phyloP scores from a whole-genome alignment of 1,284 basidiomycete species.

The Taiwanofungus camphoratus region DNA sequence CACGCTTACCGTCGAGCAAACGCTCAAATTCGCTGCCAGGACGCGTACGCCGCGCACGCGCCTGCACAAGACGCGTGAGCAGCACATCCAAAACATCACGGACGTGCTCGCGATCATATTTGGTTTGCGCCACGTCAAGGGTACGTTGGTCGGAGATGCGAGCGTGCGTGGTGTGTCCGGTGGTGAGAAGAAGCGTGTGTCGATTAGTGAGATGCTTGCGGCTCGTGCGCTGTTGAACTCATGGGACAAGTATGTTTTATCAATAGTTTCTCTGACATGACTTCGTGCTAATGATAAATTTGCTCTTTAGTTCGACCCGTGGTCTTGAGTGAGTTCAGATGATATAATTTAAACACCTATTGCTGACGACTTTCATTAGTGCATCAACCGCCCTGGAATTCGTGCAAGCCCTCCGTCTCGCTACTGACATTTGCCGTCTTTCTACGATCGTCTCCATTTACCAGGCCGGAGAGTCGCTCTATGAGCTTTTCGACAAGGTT shows the following conservation, averaged over 20 bases:
- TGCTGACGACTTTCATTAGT: constrained; percentile 27
- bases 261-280: neutral
- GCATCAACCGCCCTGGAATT: constrained; percentile 57
- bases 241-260: constrained; percentile 64
- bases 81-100: constrained; percentile 41
- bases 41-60: constrained; percentile 52
- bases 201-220: constrained; percentile 65
- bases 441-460: constrained; percentile 56
- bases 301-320: constrained; percentile 17
- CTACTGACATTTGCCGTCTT: constrained; percentile 44
- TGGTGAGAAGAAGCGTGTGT: constrained; percentile 79
- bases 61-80: constrained; percentile 35
- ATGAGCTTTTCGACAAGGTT: constrained; percentile 56
- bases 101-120: constrained; percentile 65
- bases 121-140: constrained; percentile 55
- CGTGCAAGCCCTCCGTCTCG: constrained; percentile 48
- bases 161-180: constrained; percentile 74
- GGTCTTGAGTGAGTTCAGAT: neutral
- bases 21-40: constrained; percentile 57
- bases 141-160: constrained; percentile 68
- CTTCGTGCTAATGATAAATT: constrained; percentile 33
- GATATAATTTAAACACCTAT: too few species aligned
- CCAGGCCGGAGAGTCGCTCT: constrained; percentile 49
- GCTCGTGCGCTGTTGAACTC: constrained; percentile 52
- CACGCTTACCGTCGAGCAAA: constrained; percentile 66